phyloP scores from a whole-genome alignment of 2,329 filamentous ascomycete species.

The Phoma sp. region DNA sequence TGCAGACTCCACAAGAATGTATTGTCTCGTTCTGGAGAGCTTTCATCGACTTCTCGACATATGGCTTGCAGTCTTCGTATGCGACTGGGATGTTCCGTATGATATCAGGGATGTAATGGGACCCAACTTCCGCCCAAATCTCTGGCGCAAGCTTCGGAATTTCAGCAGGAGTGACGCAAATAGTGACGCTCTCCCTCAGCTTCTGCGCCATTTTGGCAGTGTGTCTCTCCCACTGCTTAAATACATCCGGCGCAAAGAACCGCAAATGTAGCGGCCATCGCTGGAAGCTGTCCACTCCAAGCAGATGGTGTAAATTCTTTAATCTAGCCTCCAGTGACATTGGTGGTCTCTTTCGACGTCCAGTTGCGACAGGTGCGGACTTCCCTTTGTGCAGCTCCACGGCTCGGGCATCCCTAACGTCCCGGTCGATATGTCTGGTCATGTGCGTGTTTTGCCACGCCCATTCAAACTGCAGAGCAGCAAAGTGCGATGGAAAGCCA shows the following conservation, averaged over 20 bases:
- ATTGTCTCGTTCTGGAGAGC: slow-evolving; percentile 20
- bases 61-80: slow-evolving; percentile 59
- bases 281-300: slow-evolving; percentile 79
- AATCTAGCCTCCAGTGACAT: slow-evolving; percentile 72
- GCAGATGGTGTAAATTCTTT: slow-evolving; percentile 80
- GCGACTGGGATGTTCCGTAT: slow-evolving; percentile 58
- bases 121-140: slow-evolving; percentile 27
- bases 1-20: slow-evolving; percentile 60
- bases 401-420: slow-evolving; percentile 46
- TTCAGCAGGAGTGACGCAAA: slow-evolving; percentile 43
- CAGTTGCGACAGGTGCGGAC: slow-evolving; percentile 41
- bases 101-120: slow-evolving; percentile 37
- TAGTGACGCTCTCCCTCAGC: slow-evolving; percentile 36
- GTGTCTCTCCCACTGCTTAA: slow-evolving; percentile 71
- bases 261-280: slow-evolving; percentile 83
- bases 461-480: slow-evolving; percentile 97
- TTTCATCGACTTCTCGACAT: slow-evolving; percentile 60
- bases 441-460: slow-evolving; percentile 86
- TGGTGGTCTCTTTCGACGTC: slow-evolving; percentile 57
- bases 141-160: slow-evolving; percentile 29
- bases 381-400: slow-evolving; percentile 40
- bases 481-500: slow-evolving; percentile 86
- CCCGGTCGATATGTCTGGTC: slow-evolving; percentile 75
- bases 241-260: slow-evolving; percentile 77
- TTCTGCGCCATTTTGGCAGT: slow-evolving; percentile 33